Evolutionary conservation across 176 grass and related monocot species (phyloP), one percentile per base, ranked within the genome.

Genomic region (Eragrostis nindensis): DNA sequence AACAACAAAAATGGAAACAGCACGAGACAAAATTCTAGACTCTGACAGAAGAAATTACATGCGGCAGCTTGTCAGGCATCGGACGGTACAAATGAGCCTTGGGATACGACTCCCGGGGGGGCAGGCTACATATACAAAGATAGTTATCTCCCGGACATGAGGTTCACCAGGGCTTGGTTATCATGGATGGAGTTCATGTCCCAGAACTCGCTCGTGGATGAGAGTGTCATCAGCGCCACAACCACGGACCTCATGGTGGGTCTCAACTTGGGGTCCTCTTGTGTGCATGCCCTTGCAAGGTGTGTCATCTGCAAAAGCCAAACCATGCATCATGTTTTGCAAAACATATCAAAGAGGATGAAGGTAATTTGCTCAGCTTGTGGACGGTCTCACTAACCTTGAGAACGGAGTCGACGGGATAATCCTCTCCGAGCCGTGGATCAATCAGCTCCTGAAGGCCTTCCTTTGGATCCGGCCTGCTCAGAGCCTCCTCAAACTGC

Each of bases 201-300:
- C 95, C 87, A 92, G 46, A 88, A 82, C 66, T 98, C 95, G 5
- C 90, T 94, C 2, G 81, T 88, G 22, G 92, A 95, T 8, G 92
- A 98, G 2, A 98, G 82, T 0, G 90, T 84, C 90, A 92, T 98
- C 68, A 98, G 78, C 11, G 92, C 90, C 10, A 98, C 95, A 0
- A 98, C 92, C 19, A 98, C 74, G 29, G 88, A 91, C 64, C 90
- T 80, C 95, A 98, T 98, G 0, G 83, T 89, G 4, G 95, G 95
- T 41, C 95, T 88, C 8, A 63, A 17, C 27, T 87, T 89, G 75
- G 95, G 92, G 63, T 93, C 86, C 43, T 91, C 95, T 56, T 93
- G 88, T 0, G 95, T 98, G 86, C 92, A 98, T 24, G 78, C 84
- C 68, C 85, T 98, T 24, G 92, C 95, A 2, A 98, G 84, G 27